These are phyloP conservation scores for Golubevia sp. DNA, from an alignment of 1,284 basidiomycete genomes.

Conservation along the genomic window DNA sequence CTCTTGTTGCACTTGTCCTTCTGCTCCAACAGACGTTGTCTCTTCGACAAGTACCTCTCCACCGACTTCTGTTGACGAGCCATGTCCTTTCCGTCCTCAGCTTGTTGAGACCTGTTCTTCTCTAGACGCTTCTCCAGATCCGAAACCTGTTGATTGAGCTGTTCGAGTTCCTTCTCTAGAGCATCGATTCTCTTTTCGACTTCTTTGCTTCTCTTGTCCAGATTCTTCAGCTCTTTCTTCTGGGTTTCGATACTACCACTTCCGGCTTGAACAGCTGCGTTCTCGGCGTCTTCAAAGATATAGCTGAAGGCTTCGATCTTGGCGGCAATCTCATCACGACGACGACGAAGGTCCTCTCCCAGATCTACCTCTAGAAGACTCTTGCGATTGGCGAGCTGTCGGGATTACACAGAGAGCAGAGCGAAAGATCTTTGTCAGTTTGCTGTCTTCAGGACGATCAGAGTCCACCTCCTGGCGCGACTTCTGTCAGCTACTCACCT, in stretches of 20 bases:
- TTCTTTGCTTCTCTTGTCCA: conserved; percentile 72
- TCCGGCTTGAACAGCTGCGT: conserved; percentile 65
- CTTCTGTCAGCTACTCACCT: too few relatives aligned
- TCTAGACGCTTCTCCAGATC: conserved; percentile 74
- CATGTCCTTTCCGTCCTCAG: conserved; percentile 82
- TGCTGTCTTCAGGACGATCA: too few relatives aligned
- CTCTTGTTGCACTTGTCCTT: conserved; percentile 92
- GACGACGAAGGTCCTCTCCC: conserved; percentile 80
- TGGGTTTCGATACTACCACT: conserved; percentile 70
- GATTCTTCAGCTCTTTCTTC: conserved; percentile 71
- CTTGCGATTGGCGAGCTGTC: conserved; percentile 76
- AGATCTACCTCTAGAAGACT: conserved; percentile 88
- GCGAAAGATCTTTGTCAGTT: too few relatives aligned
- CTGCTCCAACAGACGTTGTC: conserved; percentile 78
- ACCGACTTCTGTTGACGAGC: conserved; percentile 90
- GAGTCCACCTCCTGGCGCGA: too few relatives aligned
- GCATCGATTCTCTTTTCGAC: conserved; percentile 71
- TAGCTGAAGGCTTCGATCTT: conserved; percentile 78
- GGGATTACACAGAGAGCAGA: background rate
- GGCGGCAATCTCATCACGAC: conserved; percentile 75
- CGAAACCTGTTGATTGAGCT: conserved; percentile 71
- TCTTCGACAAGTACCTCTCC: conserved; percentile 89
- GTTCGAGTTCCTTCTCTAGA: conserved; percentile 67
- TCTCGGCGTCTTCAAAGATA: conserved; percentile 67
- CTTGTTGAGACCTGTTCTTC: conserved; percentile 76